These are phyloP conservation scores for Tuber calosporum DNA, from an alignment of 495 filamentous ascomycete genomes.

Conservation along the genomic window DNA sequence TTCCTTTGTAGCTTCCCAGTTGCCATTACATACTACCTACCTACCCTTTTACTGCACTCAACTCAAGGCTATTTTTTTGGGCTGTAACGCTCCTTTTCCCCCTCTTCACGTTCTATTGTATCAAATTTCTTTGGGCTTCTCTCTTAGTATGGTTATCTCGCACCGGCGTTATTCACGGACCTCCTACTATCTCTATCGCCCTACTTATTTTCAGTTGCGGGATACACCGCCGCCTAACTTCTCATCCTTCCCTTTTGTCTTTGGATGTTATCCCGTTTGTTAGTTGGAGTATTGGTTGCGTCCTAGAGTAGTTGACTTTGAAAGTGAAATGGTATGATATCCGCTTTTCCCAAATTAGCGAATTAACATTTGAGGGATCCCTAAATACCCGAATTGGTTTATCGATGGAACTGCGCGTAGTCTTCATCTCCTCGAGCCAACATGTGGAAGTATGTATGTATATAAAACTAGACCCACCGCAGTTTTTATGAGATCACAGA, in stretches of 20 bases:
- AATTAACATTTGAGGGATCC: neutral
- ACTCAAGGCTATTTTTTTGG: neutral
- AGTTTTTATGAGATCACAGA: neutral
- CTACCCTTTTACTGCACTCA: neutral
- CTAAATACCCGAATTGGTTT: neutral
- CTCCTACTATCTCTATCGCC: neutral
- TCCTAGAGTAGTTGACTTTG: neutral
- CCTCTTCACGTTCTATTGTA: neutral
- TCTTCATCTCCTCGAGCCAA: neutral
- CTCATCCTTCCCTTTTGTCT: neutral
- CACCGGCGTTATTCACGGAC: conserved; percentile 1
- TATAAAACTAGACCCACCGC: neutral
- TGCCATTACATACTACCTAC: neutral
- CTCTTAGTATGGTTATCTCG: neutral
- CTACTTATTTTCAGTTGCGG: neutral
- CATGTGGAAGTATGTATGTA: neutral
- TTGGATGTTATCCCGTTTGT: neutral
- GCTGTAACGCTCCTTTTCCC: neutral
- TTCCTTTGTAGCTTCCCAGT: neutral
- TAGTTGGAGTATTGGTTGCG: neutral
- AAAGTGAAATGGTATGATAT: neutral
- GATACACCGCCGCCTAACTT: neutral
- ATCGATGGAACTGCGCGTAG: neutral
- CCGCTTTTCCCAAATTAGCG: neutral
- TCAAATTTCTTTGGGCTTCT: neutral